Evolutionary conservation across 2,329 filamentous ascomycete genomes (phyloP), one percentile per base, ranked within the genome.

Genomic region (Elsinoe necatrix): DNA sequence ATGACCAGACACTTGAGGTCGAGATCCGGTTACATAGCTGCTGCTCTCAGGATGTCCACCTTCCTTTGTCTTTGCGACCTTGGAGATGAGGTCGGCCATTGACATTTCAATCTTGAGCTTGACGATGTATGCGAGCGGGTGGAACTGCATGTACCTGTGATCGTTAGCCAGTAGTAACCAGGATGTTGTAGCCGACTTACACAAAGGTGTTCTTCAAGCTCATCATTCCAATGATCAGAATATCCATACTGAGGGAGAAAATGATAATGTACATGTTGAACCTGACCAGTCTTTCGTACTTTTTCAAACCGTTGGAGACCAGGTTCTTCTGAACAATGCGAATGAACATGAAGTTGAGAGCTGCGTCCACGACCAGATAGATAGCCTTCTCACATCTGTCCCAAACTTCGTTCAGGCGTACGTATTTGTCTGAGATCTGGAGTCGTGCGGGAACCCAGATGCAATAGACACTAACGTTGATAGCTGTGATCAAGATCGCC

Each of bases 91-190:
- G 55, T 76, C 73, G 58, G 77, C 75, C 72, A 79, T 75, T 54
- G 72, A 74, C 71, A 79, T 75, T 62, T 78, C 76, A 63, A 80
- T 77, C 61, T 77, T 71, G 21, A 79, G 68, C 60, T 79, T 79
- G 59, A 75, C 66, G 20, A 76, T 66, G 62, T 76, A 78, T 4
- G 71, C 76, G 3, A 79, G 67, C 0, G 77, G 77, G 57, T 77
- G 74, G 61, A 77, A 75, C 62, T 77, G 75, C 25, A 77, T 69
- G 63, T 77, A 79, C 21, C 68, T 72, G 42, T 39, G 14, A 37
- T 7, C 29, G 12, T 18, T 18, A 20, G 6, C 9, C 12, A 34
- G n/a, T 16, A 20, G 14, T 34, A 55, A 35, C 21, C 11, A 7
- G 1, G n/a, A 6, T 18, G 7, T 12, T n/a, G 31, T 37, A 12